Evolutionary conservation across 129 eudicot species (phyloP).

Genomic region (Artemisia annua): DNA sequence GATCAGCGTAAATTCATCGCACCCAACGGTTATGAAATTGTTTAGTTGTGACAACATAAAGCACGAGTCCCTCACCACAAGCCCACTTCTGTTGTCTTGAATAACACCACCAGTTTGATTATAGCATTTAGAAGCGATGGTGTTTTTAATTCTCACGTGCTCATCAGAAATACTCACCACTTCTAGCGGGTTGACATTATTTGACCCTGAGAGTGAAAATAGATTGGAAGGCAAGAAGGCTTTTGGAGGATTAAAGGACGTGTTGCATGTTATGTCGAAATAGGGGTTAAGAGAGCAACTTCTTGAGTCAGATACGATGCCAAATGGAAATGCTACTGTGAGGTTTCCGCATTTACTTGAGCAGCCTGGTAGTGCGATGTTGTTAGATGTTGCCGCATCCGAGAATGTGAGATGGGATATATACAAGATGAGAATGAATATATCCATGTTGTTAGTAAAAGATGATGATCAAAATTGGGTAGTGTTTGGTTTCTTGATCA

Average conservation of each 20-base stretch:
- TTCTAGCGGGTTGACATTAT: neutral
- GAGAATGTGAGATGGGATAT: slow-evolving; percentile 1
- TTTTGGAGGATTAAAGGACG: slow-evolving; percentile 32
- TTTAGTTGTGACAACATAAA: slow-evolving; percentile 19
- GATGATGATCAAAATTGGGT: too few species aligned
- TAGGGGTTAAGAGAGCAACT: slow-evolving; percentile 23
- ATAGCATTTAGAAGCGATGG: slow-evolving; percentile 19
- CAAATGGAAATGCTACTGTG: slow-evolving; percentile 44
- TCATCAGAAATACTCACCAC: slow-evolving; percentile 19
- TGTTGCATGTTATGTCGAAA: slow-evolving; percentile 40
- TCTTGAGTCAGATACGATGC: slow-evolving; percentile 26
- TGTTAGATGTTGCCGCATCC: slow-evolving; percentile 13
- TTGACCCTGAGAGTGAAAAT: slow-evolving; percentile 3
- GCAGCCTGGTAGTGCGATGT: slow-evolving; percentile 41
- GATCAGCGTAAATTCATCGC: slow-evolving; percentile 7
- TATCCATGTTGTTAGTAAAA: too few species aligned
- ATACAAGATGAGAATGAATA: neutral
- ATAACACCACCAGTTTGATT: slow-evolving; percentile 10
- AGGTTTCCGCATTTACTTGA: slow-evolving; percentile 42
- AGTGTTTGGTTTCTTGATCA: too few species aligned
- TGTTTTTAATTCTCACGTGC: slow-evolving; percentile 23
- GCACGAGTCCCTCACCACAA: slow-evolving; percentile 12
- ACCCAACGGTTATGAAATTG: slow-evolving; percentile 13
- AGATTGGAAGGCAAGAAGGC: slow-evolving; percentile 5
- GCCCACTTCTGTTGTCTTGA: neutral